phyloP scores from a whole-genome alignment of 2,329 filamentous ascomycete genomes.

The Penicillium sp. region DNA sequence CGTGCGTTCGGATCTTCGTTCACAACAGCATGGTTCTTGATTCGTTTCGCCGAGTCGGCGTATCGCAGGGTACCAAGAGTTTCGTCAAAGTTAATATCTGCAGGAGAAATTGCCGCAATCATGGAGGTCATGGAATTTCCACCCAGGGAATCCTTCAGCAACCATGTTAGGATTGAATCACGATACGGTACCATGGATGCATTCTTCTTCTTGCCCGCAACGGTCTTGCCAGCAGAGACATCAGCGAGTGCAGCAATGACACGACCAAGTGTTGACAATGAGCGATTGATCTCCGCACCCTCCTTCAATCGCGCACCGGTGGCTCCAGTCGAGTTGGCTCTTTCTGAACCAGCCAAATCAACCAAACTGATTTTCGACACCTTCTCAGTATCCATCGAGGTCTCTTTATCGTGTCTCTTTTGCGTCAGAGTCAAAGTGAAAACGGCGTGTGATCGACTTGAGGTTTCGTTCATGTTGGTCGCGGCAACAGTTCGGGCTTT shows the following conservation, averaged over 20 bases:
- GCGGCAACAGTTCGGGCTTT: constrained; percentile 96
- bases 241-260: constrained; percentile 96
- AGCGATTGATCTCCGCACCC: constrained; percentile 97
- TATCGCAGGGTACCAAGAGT: constrained; percentile 94
- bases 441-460: constrained; percentile 94
- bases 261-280: constrained; percentile 90
- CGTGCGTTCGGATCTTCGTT: constrained; percentile 98
- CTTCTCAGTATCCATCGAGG: constrained; percentile 96
- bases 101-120: constrained; percentile 98
- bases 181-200: constrained; percentile 85
- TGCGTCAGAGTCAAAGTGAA: constrained; percentile 96
- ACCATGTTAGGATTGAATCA: constrained; percentile 94
- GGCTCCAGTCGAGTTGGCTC: constrained; percentile 94
- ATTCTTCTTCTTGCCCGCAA: constrained; percentile 74
- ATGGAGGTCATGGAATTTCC: constrained; percentile 99
- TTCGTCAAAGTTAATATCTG: constrained; percentile 98
- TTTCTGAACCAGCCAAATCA: constrained; percentile 94
- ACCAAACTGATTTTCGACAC: constrained; percentile 97
- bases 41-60: constrained; percentile 95
- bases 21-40: constrained; percentile 99
- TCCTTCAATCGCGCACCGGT: constrained; percentile 94
- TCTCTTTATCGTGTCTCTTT: constrained; percentile 85
- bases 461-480: constrained; percentile 99
- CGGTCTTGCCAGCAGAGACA: constrained; percentile 63
- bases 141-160: constrained; percentile 92